Conservation (phyloP, 139 green algal species). For the Chlamydomonas urium region DNA sequence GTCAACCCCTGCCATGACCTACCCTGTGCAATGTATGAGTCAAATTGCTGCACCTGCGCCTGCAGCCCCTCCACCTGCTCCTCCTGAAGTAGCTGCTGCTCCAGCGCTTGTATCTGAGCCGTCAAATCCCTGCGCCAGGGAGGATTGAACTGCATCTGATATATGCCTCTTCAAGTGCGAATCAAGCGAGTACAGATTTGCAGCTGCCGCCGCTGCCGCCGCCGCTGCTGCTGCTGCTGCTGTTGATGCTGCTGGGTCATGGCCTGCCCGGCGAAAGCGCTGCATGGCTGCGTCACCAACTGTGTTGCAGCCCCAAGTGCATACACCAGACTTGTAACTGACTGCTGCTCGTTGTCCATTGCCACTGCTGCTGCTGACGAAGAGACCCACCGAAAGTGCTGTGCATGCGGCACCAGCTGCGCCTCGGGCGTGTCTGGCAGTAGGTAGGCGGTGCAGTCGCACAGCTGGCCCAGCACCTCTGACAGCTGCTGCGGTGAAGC, state of each 20-base stretch:
- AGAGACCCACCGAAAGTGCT: slow-evolving; percentile 7
- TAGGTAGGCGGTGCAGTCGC: slow-evolving; percentile 10
- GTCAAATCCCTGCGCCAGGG: not conserved
- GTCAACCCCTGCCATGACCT: too few relatives aligned
- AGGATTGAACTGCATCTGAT: too few relatives aligned
- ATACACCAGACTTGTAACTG: too few relatives aligned
- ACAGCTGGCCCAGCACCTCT: slow-evolving; percentile 1
- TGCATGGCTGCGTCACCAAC: not conserved
- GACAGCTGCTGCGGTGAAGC: not conserved
- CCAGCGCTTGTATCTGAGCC: not conserved
- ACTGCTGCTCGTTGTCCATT: too few relatives aligned
- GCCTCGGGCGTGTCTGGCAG: slow-evolving; percentile 6
- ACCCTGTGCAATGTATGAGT: too few relatives aligned
- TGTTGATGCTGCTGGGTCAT: not conserved
- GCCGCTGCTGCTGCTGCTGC: not conserved
- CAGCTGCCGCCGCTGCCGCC: not conserved
- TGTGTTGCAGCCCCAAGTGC: too few relatives aligned
- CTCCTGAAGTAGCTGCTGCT: not conserved
- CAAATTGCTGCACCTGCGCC: not conserved
- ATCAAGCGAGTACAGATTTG: too few relatives aligned
- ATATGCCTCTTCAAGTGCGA: too few relatives aligned
- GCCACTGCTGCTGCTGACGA: too few relatives aligned
- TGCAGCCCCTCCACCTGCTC: not conserved
- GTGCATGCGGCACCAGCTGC: slow-evolving; percentile 7
- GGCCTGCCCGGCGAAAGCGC: not conserved